Percentiles rank a stretch among this genome's conserved stretches.
Conservation (phyloP, 2,329 filamentous ascomycete genomes). For the Dactylonectria macrodidyma region DNA sequence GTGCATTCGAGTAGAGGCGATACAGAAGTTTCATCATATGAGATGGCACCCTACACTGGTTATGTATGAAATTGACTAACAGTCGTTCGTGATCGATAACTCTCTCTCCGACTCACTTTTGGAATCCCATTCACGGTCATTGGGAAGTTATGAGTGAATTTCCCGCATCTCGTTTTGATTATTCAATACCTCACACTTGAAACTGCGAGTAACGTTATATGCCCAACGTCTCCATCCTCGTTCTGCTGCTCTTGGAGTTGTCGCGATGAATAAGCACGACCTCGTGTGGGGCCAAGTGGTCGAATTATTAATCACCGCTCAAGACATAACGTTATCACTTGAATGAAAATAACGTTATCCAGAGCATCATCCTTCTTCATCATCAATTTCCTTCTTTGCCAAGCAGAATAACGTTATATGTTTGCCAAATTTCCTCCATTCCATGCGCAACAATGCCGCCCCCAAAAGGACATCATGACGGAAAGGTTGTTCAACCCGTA, state of each 20-base stretch:
- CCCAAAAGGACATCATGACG: constrained; percentile 15
- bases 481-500: constrained; percentile 31
- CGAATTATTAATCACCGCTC: constrained; percentile 26
- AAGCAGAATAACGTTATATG: not conserved
- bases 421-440: not conserved
- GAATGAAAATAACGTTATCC: constrained; percentile 7
- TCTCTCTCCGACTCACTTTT: too few species aligned
- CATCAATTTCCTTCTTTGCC: not conserved
- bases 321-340: constrained; percentile 26
- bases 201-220: constrained; percentile 31
- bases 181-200: constrained; percentile 23
- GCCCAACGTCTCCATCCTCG: constrained; percentile 4
- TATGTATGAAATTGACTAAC: not conserved
- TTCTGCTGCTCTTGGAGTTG: not conserved
- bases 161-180: not conserved
- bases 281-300: not conserved
- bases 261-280: not conserved
- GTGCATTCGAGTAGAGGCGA: not conserved
- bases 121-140: not conserved
- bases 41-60: not conserved
- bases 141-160: not conserved
- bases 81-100: not conserved
- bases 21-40: not conserved
- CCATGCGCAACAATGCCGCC: constrained; percentile 33
- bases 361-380: too few species aligned